Base-by-base conservation (phyloP, 805 yeast genomes). In the Wickerhamomyces kurtzmanii region DNA sequence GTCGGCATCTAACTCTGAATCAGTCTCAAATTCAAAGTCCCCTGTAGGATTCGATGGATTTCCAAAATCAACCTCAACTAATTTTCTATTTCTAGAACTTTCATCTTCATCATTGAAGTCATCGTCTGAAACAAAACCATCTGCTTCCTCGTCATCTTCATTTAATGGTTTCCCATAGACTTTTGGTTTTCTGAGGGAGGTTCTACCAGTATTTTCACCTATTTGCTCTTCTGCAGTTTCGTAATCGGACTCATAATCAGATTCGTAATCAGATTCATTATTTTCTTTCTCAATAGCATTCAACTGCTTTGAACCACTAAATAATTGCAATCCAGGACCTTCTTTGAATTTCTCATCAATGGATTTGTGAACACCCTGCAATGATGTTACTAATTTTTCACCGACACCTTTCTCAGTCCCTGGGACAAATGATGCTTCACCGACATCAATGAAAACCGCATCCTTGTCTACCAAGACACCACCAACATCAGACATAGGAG, bases 401-500 rank as follows among this genome's bases (percentile, higher is more conserved):
- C 96, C 96, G 38, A 82, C 70, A 15, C 94, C 96, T 43, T 60
- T 63, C 35, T 77, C 82, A 37, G 70, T 68, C 23, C 81, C 80
- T 1, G 71, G 64, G 12, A 66, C 71, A 51, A 81, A 81, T 22
- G 67, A 51, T 29, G 65, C 66, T 23, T 58, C 59, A 20, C 65
- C 65, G 23, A 60, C 57, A 38, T 62, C 96, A 34, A 91, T 84
- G 45, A 87, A 91, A 3, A 91, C 98, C 7, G 98, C 96, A 60
- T 91, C 99, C 49, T 81, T 87, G 58, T 91, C 99, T 36, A 91
- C 85, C 39, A 91, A 63, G 20, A 91, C 94, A 52, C 99, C 99
- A 32, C 96, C 96, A n/a, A 91, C 96, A 55, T 91, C 97, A 26
- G 96, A 83, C 99, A 91, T 91, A 27, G 99, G 99, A 0, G 98